Evolutionary conservation across 2,329 filamentous ascomycete species (phyloP).

Genomic region (Corynespora cassiicola): DNA sequence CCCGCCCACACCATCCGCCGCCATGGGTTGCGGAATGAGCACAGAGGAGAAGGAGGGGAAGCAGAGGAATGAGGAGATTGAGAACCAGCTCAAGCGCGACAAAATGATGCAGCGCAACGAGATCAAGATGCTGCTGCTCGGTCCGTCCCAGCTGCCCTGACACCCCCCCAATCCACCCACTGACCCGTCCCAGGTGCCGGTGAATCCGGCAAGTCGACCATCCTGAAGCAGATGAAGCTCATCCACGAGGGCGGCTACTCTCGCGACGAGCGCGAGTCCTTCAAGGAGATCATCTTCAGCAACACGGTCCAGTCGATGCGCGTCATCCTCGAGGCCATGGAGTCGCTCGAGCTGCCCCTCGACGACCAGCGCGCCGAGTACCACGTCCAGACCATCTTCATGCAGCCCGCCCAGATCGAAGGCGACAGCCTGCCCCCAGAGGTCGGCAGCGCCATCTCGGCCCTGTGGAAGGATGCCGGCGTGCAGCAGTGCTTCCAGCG

Average conservation of each 20-base stretch:
- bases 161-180: constrained; percentile 21
- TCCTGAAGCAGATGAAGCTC: constrained; percentile 98
- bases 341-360: constrained; percentile 77
- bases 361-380: constrained; percentile 94
- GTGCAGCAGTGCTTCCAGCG: constrained; percentile 96
- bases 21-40: constrained; percentile 99
- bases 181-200: constrained; percentile 74
- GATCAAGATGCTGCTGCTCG: constrained; percentile 99
- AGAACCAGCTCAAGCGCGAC: constrained; percentile 98
- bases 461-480: constrained; percentile 89
- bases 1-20: constrained; percentile 51
- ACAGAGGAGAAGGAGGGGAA: constrained; percentile 99
- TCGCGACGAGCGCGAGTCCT: constrained; percentile 78
- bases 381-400: constrained; percentile 98
- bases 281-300: constrained; percentile 76
- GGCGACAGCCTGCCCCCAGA: constrained; percentile 93
- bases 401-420: constrained; percentile 96
- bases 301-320: constrained; percentile 75
- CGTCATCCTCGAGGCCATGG: constrained; percentile 73
- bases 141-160: constrained; percentile 64
- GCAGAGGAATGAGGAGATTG: constrained; percentile 99
- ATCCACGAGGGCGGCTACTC: constrained; percentile 99
- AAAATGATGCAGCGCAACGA: constrained; percentile 99
- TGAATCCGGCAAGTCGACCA: constrained; percentile 96
- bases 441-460: constrained; percentile 90